Base-by-base conservation (phyloP, 2,329 filamentous ascomycete genomes). In the Pyricularia pennisetigena region DNA sequence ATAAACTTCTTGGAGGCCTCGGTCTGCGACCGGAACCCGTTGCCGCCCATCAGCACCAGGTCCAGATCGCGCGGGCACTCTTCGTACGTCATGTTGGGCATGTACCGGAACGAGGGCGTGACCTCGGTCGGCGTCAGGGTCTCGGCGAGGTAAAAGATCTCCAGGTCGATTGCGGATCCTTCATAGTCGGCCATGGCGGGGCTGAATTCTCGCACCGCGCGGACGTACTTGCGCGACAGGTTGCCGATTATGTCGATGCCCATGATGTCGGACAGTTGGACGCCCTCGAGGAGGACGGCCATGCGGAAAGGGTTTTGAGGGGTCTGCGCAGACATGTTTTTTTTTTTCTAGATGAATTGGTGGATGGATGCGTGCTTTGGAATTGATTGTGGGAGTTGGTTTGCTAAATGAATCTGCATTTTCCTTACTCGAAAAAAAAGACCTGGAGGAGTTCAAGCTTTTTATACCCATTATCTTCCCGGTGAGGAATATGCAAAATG, bases 21-120 rank as follows among this genome's bases (percentile, higher is more conserved):
- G 0, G 76, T 74, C 3, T 78, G 76, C 4, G 72, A 73, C 4
- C 30, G 69, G 0, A 73, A 76, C 26, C 75, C 67, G 5, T 78
- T 76, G 0, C 79, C 79, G 64, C 78, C 79, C 12, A 78, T 71
- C 32, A 81, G 57, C 2, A 81, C 70, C 49, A 81, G 77, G 49
- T 81, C 79, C 7, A 81, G 73, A 63, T 81, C 79, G 5, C 78
- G 74, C 3, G 79, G 79, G 9, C 76, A 78, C 63, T 71, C 75
- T 59, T 78, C 77, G 72, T 81, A 81, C 2, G 79, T 80, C 64
- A 76, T 71, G 35, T 76, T 79, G 4, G 79, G 79, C 23, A 74
- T 57, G 71, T 77, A 75, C 65, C 69, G 72, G 71, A 79, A 72
- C 8, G 73, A 72, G 0, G 75, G 74, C 0, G 76, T 79, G 32